A percentile compares a stretch with the other conserved stretches of the same genome.
These are phyloP conservation scores for Adansonia rubrostipa DNA, from an alignment of 441 rosid genomes.

Conservation along the genomic window DNA sequence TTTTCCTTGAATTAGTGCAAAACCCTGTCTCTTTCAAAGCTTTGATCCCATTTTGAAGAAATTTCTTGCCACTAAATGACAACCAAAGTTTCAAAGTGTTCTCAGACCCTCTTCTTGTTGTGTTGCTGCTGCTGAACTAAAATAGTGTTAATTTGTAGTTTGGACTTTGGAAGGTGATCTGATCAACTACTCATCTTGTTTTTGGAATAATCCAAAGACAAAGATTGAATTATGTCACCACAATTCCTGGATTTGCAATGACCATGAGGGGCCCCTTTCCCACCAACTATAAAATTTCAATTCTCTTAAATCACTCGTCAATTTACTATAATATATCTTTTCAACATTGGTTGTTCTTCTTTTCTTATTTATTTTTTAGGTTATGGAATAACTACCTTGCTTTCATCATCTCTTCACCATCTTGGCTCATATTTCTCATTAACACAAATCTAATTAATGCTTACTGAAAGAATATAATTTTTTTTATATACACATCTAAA, in stretches of 20 bases:
- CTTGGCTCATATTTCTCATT: too few species aligned
- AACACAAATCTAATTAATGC: not conserved
- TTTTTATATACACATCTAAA: too few species aligned
- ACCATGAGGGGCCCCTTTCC: not conserved
- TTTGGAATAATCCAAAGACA: not conserved
- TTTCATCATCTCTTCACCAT: not conserved
- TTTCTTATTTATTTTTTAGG: not conserved
- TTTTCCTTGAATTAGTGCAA: not conserved
- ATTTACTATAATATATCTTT: not conserved
- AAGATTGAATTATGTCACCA: not conserved
- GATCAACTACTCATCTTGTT: not conserved
- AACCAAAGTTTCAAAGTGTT: not conserved
- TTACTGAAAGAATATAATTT: not conserved
- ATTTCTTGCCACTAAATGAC: conserved; percentile 21
- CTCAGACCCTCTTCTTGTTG: not conserved
- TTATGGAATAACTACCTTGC: not conserved
- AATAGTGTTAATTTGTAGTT: not conserved
- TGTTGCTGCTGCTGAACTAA: not conserved
- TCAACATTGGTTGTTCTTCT: not conserved
- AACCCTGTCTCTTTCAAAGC: not conserved
- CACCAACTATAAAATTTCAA: not conserved
- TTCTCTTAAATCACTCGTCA: not conserved
- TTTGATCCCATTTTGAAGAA: conserved; percentile 10
- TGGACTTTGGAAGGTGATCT: not conserved
- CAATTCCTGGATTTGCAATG: not conserved